Evolutionary conservation across 1,284 basidiomycete species (phyloP), one percentile per base, ranked within the genome.

Genomic region (Exobasidium cylindrosporum): DNA sequence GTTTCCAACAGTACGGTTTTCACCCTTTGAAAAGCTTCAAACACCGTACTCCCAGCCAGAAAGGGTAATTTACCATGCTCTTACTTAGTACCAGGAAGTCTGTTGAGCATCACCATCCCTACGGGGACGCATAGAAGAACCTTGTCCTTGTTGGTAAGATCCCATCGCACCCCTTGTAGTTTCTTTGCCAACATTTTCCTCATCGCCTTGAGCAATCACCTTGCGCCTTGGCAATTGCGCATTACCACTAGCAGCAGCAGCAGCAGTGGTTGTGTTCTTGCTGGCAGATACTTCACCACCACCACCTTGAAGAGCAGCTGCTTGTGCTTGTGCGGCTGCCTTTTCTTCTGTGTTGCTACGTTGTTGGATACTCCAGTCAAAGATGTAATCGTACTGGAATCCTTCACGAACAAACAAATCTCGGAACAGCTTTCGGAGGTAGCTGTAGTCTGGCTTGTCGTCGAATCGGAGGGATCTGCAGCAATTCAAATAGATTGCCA

Each of bases 401-500:
- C 78, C 78, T 67, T 80, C 78, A 46, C 78, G 74, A 14, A 80
- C 78, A 47, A 80, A 80, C 47, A 80, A 69, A 65, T 85, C 78
- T 54, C 78, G 75, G 77, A 80, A 80, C 57, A 80, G 73, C 67
- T 80, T 80, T 63, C 78, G 75, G 23, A 80, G 70, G 73, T 80
- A 80, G 45, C 72, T 75, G 77, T 80, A 80, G 71, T 80, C 78
- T 55, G 78, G 78, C 68, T 79, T 79, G 73, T 80, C 78, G 59
- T 80, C 78, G 65, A 80, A 80, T 61, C 78, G 75, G 31, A 80
- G 73, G n/a, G 78, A 80, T 54, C 78, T 74, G 65, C 78, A 80
- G 73, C 77, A 80, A 73, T 80, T 80, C 63, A 80, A 74, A 68
- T 80, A 80, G 68, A 80, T 79, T 61, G 78, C 78, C 77, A 80